phyloP scores from a whole-genome alignment of 1,139 yeast species.

The Kodamaea sp. region DNA sequence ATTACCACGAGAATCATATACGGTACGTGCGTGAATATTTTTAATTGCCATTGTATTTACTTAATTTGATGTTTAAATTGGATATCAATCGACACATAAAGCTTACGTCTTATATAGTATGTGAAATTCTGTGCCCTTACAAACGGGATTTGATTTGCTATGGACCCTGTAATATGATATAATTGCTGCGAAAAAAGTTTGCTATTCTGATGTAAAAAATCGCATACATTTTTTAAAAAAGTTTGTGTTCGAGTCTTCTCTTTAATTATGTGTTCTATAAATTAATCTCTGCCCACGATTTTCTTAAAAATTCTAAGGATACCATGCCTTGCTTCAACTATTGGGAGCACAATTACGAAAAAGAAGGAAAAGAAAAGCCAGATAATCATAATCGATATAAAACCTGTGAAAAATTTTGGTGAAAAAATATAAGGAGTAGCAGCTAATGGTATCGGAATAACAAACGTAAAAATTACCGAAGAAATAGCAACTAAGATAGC shows the following conservation, averaged over 20 bases:
- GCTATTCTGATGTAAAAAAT: too few species aligned
- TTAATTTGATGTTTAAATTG: too few species aligned
- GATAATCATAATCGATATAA: slow-evolving; percentile 15
- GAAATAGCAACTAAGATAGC: slow-evolving; percentile 14
- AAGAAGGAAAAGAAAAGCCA: slow-evolving; percentile 19
- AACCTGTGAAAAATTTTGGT: slow-evolving; percentile 16
- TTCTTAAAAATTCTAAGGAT: slow-evolving; percentile 12
- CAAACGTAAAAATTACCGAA: slow-evolving; percentile 13
- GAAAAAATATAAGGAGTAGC: slow-evolving; percentile 18
- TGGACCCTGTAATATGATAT: too few species aligned
- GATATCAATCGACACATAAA: too few species aligned
- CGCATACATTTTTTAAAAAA: too few species aligned
- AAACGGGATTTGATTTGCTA: too few species aligned
- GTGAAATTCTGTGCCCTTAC: too few species aligned
- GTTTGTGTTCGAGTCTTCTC: too few species aligned
- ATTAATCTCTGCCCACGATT: slow-evolving; percentile 1
- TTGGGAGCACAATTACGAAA: slow-evolving; percentile 17
- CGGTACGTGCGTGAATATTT: slow-evolving; percentile 16
- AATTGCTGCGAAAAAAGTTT: too few species aligned
- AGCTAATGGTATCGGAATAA: slow-evolving; percentile 17
- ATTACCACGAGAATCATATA: slow-evolving; percentile 23
- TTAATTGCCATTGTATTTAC: slow-evolving; percentile 15
- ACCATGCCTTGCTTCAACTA: slow-evolving; percentile 14
- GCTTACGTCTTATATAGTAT: too few species aligned
- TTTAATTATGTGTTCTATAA: too few species aligned